Base-by-base conservation (phyloP, 805 yeast genomes). In the Candida hungchunana region DNA sequence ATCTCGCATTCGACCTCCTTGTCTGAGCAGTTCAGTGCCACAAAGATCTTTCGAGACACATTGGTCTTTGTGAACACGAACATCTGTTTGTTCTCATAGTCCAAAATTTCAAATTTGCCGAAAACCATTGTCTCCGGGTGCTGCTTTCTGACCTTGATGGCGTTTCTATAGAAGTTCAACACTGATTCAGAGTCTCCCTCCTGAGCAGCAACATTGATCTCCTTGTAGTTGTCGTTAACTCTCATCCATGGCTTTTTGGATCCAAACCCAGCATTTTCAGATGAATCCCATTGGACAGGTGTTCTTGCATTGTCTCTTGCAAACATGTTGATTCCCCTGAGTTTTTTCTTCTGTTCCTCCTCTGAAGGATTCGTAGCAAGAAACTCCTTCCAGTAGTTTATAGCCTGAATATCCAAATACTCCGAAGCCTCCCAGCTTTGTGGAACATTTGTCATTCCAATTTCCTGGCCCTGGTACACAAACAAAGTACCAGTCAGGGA, bases 401-500 rank as follows among this genome's bases (percentile, higher is more conserved):
- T 53, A 29, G 72, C 59, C 43, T 69, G 67, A 41, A 75, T 66
- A 48, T 75, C 82, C 43, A 61, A 54, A 56, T 73, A 75, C 48
- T 73, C 75, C 15, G 59, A 60, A 34, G 73, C 57, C 16, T 63
- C 60, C 77, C 77, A 73, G 27, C 51, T 48, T 34, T 57, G 48
- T 19, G 49, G 35, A 19, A 73, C 54, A 50, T 75, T 75, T 34
- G 66, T 64, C 71, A 68, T 70, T 22, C 77, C 81, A 41, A 76
- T 59, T 47, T 76, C 82, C 53, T 76, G 82, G 33, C 81, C 82
- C 55, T 76, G 80, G 56, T 74, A 76, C 24, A 76, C 57, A 55
- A 63, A 76, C 36, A 73, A 54, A 11, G 81, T 73, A 32, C 82
- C 80, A 20, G 75, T 67, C 44, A 73, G 62, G 9, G 76, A 48